Evolutionary conservation across 805 yeast species (phyloP), one percentile per base, ranked within the genome.

Genomic region (Candida saitoana): DNA sequence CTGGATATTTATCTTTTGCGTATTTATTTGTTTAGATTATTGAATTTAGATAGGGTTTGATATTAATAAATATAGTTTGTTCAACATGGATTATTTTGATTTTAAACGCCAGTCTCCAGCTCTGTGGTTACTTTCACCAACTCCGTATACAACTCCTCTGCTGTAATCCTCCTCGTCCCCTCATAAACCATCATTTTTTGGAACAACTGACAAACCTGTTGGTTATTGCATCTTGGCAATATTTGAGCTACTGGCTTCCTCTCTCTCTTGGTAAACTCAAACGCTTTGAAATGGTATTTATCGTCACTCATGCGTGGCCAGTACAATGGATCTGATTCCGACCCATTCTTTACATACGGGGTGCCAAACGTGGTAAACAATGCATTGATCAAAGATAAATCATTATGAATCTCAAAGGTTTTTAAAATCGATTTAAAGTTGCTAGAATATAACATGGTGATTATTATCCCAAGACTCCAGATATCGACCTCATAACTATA

Each of bases 401-500:
- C 95, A 45, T 78, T 76, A 17, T 62, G 56, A 25, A 71, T 61
- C 43, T 46, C 50, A 12, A 45, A 48, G 22, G 29, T 18, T 24
- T 36, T 38, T 12, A 46, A 78, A 62, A n/a, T 52, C 7, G 69
- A 60, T 7, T 47, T 45, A 14, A 67, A 62, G 22, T 51, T 41
- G 3, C 34, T 22, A 17, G 71, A 65, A 47, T 73, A 73, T 22
- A 87, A 49, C 35, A 74, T 57, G n/a, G 82, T 76, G 38, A 81
- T 50, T 2, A 85, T 52, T 8, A 87, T 73, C 0, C 87, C 95
- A 15, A 77, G 56, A 1, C 85, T 66, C 95, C 95, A 87, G 12
- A 84, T 66, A 51, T 87, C 95, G 6, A 86, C 65, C 31, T 71
- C 77, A 29, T 54, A 57, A 2, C 73, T 62, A 53, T 87, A 87